Conservation (phyloP, 2,329 filamentous ascomycete genomes). For the Botryosphaeria dothidea region DNA sequence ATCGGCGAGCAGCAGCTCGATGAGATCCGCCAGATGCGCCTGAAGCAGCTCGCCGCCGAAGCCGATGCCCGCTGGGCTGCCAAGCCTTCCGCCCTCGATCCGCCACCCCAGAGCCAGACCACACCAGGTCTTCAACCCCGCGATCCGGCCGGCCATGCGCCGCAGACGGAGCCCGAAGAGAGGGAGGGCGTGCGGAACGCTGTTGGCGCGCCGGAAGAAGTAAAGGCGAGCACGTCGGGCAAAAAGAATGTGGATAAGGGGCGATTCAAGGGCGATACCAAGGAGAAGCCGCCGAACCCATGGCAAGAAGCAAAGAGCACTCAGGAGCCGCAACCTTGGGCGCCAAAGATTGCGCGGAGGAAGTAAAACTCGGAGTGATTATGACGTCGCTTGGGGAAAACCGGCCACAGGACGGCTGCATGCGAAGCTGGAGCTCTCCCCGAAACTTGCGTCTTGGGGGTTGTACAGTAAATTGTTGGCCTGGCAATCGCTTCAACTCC, state of each 20-base stretch:
- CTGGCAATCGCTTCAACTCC: neutral
- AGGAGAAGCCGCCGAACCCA: conserved; percentile 33
- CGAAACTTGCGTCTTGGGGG: too few species aligned
- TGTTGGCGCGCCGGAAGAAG: conserved; percentile 33
- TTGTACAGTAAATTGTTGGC: too few species aligned
- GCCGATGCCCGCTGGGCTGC: conserved; percentile 64
- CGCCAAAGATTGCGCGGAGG: conserved; percentile 40
- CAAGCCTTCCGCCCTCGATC: conserved; percentile 60
- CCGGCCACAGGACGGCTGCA: too few species aligned
- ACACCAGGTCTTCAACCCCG: conserved; percentile 46
- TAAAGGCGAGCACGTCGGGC: conserved; percentile 27
- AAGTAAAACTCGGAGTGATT: neutral
- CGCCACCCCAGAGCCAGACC: conserved; percentile 52
- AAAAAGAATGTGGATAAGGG: conserved; percentile 30
- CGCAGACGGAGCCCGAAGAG: conserved; percentile 32
- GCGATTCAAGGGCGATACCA: conserved; percentile 25
- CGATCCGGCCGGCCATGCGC: conserved; percentile 42
- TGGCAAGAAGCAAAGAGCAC: conserved; percentile 43
- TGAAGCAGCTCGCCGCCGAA: conserved; percentile 60
- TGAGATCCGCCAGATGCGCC: conserved; percentile 55
- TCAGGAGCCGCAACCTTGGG: conserved; percentile 51
- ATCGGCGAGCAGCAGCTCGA: conserved; percentile 62
- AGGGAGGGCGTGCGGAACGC: conserved; percentile 27
- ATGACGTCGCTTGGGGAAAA: too few species aligned
- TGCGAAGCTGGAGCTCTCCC: too few species aligned